Base-by-base conservation (phyloP, 2,329 filamentous ascomycete genomes). In the Pseudogymnoascus sp. region DNA sequence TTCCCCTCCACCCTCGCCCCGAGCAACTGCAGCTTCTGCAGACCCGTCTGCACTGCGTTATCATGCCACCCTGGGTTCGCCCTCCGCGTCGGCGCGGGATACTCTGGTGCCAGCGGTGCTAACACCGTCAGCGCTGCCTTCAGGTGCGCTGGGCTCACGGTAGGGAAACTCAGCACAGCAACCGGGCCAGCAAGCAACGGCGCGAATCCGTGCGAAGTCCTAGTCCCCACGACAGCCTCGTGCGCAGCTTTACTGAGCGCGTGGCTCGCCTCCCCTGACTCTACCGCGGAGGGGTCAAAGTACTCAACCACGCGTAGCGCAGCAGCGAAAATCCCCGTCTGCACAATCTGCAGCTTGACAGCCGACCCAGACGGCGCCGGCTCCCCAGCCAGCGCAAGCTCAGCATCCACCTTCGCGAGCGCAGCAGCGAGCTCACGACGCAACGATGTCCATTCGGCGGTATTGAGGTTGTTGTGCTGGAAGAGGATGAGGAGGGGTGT, bases 291-390 rank as follows among this genome's bases (percentile, higher is more conserved):
- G 67, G 81, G 83, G 73, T 84, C 84, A 73, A 85, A 96, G 77
- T 92, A 96, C 73, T 98, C 93, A 66, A 93, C 87, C 62, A 98
- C 85, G 69, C 89, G 88, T 67, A 98, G 79, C 1, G 93, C 93
- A 16, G 90, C 86, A 69, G 88, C 87, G 74, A 99, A 91, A 73
- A 99, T 96, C 73, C 90, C 90, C 13, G 91, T 95, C 73, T 95
- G 89, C 64, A 99, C 80, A 25, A 96, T 90, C 75, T 96, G 89
- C 25, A 98, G 75, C 76, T 90, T 88, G 69, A 95, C 82, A 23
- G 60, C 60, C 23, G 34, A 41, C 41, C 80, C 78, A 1, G 83
- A 77, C n/a, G 83, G 81, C 36, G 91, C 74, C 1, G 70, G 72
- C 64, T 10, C 78, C 70, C 10, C 85, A 78, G 16, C 76, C 71